Percentiles rank a stretch among this genome's conserved stretches.
phyloP scores from a whole-genome alignment of 1,284 basidiomycete species.

The Gomphus sp. region DNA sequence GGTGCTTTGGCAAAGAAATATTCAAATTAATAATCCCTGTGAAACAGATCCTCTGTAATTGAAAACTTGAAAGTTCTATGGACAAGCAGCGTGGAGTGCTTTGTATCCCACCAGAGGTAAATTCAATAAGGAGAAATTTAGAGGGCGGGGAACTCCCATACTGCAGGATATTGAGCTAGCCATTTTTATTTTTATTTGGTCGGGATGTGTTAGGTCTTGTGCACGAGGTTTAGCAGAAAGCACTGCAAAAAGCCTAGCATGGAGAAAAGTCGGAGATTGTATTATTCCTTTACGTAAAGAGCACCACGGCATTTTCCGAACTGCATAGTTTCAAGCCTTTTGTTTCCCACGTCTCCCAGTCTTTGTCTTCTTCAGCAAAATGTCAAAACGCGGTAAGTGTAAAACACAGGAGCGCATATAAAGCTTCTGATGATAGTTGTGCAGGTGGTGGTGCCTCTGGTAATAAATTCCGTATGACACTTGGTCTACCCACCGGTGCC shows the following conservation, averaged over 20 bases:
- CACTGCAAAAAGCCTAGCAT: no score
- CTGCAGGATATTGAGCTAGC: background rate
- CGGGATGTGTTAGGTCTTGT: no score
- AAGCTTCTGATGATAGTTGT: background rate
- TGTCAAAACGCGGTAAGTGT: conserved; percentile 11
- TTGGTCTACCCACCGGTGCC: conserved; percentile 96
- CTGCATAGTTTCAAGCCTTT: conserved; percentile 11
- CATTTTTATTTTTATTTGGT: background rate
- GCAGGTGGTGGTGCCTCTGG: conserved; percentile 49
- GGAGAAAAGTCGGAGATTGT: no score
- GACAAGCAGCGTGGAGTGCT: no score
- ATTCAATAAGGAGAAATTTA: no score
- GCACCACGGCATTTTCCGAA: background rate
- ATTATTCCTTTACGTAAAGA: background rate
- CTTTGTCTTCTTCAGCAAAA: background rate
- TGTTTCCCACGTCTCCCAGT: background rate
- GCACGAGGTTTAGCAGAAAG: no score
- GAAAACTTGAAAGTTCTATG: no score
- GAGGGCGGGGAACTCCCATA: background rate
- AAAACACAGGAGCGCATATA: background rate
- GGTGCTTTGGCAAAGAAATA: background rate
- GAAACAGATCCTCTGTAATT: no score
- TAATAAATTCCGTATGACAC: conserved; percentile 96
- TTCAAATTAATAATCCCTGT: background rate
- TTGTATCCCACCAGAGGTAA: no score